Percentiles rank a stretch among this genome's conserved stretches.
phyloP scores from a whole-genome alignment of 169 alveolate genomes.

The Eimeria falciformis region DNA sequence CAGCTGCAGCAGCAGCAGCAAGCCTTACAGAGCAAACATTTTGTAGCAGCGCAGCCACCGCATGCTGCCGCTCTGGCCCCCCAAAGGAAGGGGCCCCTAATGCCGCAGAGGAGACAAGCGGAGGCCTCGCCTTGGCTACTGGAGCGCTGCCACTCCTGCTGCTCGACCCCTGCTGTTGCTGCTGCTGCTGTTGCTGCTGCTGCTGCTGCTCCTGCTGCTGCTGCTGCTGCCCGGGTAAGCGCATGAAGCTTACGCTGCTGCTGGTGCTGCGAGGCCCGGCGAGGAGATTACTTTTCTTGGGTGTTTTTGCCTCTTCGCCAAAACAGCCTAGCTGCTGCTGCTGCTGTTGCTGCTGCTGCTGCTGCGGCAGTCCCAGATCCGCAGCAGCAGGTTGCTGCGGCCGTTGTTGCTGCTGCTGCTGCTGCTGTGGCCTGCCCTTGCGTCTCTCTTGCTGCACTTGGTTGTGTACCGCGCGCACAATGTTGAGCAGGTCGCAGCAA shows the following conservation, averaged over 20 bases:
- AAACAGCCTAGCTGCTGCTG: not conserved
- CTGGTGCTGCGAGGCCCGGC: slow-evolving; percentile 14
- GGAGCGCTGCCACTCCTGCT: slow-evolving; percentile 20
- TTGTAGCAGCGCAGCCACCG: not conserved
- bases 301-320: not conserved
- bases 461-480: slow-evolving; percentile 58
- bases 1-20: not conserved
- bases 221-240: not conserved
- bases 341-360: slow-evolving; percentile 30
- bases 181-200: not conserved
- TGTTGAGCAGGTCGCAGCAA: slow-evolving; percentile 51
- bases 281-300: not conserved
- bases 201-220: slow-evolving; percentile 5
- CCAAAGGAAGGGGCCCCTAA: not conserved
- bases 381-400: slow-evolving; percentile 9
- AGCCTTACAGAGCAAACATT: slow-evolving; percentile 5
- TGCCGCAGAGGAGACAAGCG: not conserved
- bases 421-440: not conserved
- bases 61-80: not conserved
- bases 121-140: not conserved
- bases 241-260: slow-evolving; percentile 12
- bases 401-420: slow-evolving; percentile 7
- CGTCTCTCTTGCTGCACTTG: slow-evolving; percentile 9
- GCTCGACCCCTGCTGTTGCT: not conserved
- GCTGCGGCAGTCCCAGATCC: not conserved